Base-by-base conservation (phyloP, 371 early-diverging fungal genomes). In the Blyttiomyces sp. region DNA sequence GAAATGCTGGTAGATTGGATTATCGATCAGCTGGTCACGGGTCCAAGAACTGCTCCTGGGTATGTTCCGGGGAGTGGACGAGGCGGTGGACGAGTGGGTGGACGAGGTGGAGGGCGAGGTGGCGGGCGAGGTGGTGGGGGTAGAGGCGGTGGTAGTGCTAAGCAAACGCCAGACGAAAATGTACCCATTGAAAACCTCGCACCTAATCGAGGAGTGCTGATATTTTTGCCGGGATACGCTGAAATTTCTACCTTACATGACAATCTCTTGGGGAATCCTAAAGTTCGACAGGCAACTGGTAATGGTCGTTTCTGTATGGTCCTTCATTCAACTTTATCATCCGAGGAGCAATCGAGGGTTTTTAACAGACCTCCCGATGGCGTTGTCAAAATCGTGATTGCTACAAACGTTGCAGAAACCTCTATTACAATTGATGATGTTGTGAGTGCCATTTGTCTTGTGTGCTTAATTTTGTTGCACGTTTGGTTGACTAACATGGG, bases 341-440 rank as follows among this genome's bases (percentile, higher is more conserved):
- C 70, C 6, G 67, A 67, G 35, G 72, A 76, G 33, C 77, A 76
- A 52, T 59, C 64, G 43, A 32, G 72, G 21, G 73, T 67, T 6
- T 69, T 73, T 53, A 63, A 69, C 49, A 58, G 64, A 19, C 71
- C 71, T 0, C 69, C 71, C 1, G 54, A 55, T 26, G 67, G 68
- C 6, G 33, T 56, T 1, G 61, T 70, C 28, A 75, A 75, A 49
- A 68, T 81, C 46, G 77, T 86, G n/a, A 72, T 86, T 32, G 66
- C 79, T 21, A 86, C 86, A 11, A 86, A 86, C 49, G 82, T 86
- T 17, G 80, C 83, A 4, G 86, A 84, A 59, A 84, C 84, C 6
- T 73, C 74, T 17, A 75, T 86, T 30, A 86, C 86, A 2, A 79
- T 86, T 24, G 96, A 97, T 57, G 94, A 74, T 39, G 70, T 82